A percentile compares a stretch with the other conserved stretches of the same genome.
Evolutionary conservation across 345 rosid species (phyloP).

Genomic region (Geranium brycei): DNA sequence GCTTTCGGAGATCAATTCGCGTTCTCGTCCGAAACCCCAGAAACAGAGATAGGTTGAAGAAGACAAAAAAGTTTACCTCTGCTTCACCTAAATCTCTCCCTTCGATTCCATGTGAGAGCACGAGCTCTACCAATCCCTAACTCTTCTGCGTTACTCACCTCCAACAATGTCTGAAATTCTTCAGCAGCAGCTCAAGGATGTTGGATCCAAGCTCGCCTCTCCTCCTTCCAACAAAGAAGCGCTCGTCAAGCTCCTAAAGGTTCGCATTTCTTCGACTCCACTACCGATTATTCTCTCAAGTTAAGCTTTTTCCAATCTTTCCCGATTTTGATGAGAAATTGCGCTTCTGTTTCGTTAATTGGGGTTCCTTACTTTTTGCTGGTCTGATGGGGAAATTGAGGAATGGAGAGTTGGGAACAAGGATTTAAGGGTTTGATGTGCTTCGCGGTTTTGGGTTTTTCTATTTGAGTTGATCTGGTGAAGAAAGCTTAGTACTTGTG

Average conservation of each 20-base stretch:
- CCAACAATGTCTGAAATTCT: conserved; percentile 49
- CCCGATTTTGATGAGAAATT: background rate
- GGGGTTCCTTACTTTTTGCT: conserved; percentile 2
- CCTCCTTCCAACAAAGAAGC: conserved; percentile 65
- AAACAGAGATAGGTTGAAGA: conserved; percentile 6
- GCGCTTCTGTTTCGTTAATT: background rate
- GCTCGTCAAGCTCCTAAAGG: conserved; percentile 78
- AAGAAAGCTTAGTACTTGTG: background rate
- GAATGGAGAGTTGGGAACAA: background rate
- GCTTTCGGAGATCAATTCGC: conserved; percentile 22
- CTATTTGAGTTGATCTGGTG: background rate
- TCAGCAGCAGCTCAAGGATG: conserved; percentile 54
- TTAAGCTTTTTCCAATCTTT: background rate
- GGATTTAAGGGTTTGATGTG: conserved; percentile 1
- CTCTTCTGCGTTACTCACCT: background rate
- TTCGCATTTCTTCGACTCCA: conserved; percentile 15
- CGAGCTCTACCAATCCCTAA: conserved; percentile 10
- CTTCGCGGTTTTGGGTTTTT: background rate
- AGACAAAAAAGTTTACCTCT: conserved; percentile 3
- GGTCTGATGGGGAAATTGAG: conserved; percentile 3
- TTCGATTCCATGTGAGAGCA: conserved; percentile 4
- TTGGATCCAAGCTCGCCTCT: conserved; percentile 80
- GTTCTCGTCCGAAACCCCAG: conserved; percentile 19
- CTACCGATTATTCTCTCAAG: conserved; percentile 3
- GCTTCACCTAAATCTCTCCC: background rate